These are phyloP conservation scores for Edaphochlamys debaryana DNA, from an alignment of 139 green algal genomes.

Conservation along the genomic window DNA sequence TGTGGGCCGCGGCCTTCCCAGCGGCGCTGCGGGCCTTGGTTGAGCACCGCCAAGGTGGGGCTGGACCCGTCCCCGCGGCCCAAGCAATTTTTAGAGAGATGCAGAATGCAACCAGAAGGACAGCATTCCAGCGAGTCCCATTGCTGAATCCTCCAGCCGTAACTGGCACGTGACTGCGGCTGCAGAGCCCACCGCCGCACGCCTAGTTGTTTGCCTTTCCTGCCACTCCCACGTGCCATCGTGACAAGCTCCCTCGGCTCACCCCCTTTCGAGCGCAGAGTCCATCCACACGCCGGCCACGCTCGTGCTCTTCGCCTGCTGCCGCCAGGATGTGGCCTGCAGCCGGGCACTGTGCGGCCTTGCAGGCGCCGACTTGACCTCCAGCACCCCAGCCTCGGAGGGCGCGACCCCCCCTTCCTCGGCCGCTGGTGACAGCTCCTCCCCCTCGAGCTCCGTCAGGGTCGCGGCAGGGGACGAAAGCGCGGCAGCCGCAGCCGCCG, in stretches of 20 bases:
- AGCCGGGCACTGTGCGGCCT: constrained; percentile 12
- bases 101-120: too few relatives aligned
- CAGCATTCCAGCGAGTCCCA: too few relatives aligned
- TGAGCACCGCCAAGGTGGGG: not conserved
- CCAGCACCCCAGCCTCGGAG: not conserved
- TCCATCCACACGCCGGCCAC: constrained; percentile 11
- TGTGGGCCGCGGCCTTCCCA: constrained; percentile 28
- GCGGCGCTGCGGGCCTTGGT: not conserved
- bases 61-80: too few relatives aligned
- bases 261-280: not conserved
- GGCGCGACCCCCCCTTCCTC: not conserved
- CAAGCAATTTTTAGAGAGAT: not conserved
- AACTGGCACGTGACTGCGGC: too few relatives aligned
- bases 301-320: constrained; percentile 43
- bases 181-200: not conserved
- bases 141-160: too few relatives aligned
- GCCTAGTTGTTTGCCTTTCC: not conserved
- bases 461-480: not conserved
- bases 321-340: not conserved
- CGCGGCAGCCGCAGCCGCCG: not conserved
- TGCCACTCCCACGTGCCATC: not conserved
- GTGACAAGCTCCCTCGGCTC: not conserved
- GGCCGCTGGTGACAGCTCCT: not conserved
- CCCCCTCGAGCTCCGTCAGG: not conserved
- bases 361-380: not conserved